Percentiles rank a stretch among this genome's conserved stretches.
Evolutionary conservation across 768 basidiomycete genomes (phyloP).

Genomic region (Tricholoma sp.): DNA sequence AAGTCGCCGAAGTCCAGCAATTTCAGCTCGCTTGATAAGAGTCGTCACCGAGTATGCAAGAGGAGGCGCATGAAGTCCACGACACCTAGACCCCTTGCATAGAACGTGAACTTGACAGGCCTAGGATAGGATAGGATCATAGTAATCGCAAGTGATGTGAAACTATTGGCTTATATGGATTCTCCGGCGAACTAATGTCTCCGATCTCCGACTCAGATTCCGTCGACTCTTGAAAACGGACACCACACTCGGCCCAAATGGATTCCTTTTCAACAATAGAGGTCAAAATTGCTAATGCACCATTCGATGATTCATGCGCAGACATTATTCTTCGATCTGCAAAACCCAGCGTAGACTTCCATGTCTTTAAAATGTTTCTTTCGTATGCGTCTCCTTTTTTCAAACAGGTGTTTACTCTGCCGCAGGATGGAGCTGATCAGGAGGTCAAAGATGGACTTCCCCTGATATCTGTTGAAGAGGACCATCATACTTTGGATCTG

Average conservation of each 20-base stretch:
- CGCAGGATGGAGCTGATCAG: background rate
- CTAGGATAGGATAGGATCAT: too few species aligned
- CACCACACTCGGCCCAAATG: background rate
- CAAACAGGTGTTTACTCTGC: slow-evolving; percentile 5
- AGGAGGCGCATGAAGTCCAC: too few species aligned
- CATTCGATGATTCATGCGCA: slow-evolving; percentile 3
- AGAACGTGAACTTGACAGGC: too few species aligned
- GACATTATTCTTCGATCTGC: slow-evolving; percentile 8
- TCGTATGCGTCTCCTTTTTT: slow-evolving; percentile 8
- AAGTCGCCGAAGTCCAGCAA: too few species aligned
- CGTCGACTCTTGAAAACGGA: too few species aligned
- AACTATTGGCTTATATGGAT: too few species aligned
- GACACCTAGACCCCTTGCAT: too few species aligned
- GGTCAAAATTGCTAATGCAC: background rate
- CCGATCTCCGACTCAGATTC: too few species aligned
- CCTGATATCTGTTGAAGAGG: slow-evolving; percentile 3
- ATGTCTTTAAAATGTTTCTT: slow-evolving; percentile 2
- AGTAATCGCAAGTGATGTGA: too few species aligned
- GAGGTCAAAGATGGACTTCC: slow-evolving; percentile 7
- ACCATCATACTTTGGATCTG: background rate
- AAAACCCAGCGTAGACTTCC: slow-evolving; percentile 2
- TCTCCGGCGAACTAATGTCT: too few species aligned
- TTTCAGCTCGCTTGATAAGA: too few species aligned
- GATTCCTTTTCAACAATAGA: background rate
- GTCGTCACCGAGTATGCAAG: too few species aligned